Base-by-base conservation (phyloP, 805 yeast genomes). In the Spathaspora arborariae region DNA sequence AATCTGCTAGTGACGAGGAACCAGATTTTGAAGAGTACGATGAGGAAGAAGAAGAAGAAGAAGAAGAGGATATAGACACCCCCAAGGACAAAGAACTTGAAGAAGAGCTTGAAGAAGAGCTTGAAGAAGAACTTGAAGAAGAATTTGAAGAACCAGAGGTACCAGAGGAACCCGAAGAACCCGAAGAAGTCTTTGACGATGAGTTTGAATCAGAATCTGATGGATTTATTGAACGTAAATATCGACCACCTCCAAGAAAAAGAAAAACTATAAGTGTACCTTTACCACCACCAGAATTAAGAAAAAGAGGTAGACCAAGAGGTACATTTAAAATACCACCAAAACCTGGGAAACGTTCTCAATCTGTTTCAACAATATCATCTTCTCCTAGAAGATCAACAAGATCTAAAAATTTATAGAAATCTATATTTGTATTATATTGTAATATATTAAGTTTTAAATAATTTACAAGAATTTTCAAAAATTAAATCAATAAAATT, bases 401-500 rank as follows among this genome's bases (percentile, higher is more conserved):
- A 21, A 39, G 47, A 33, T 20, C 22, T 9, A 7, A 5, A 18
- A 16, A 41, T 27, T 41, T 37, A 30, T 44, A 45, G 42, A 46
- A 45, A 45, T 24, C 44, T 27, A 30, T 36, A 37, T 16, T 35
- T 43, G 48, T 45, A 44, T 45, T 38, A 42, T 38, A 44, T 26
- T 40, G 21, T 44, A 47, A 20, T 20, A 24, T 44, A 26, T 26
- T 37, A 40, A 13, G 42, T 42, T 34, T 56, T 52, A 42, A 72
- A 71, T 38, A 70, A 44, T 40, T 55, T 60, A 45, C 70, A 63
- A 2, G 73, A 57, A 48, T 68, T 72, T 21, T 56, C 57, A 53
- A 65, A 72, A 18, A 72, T 59, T 21, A 48, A 34, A 49, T 71
- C 77, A 34, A 72, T 50, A 33, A 70, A 67, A 1, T 56, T 46